These are phyloP conservation scores for Cladosporium colombiae DNA, from an alignment of 2,329 filamentous ascomycete species.

Conservation along the genomic window DNA sequence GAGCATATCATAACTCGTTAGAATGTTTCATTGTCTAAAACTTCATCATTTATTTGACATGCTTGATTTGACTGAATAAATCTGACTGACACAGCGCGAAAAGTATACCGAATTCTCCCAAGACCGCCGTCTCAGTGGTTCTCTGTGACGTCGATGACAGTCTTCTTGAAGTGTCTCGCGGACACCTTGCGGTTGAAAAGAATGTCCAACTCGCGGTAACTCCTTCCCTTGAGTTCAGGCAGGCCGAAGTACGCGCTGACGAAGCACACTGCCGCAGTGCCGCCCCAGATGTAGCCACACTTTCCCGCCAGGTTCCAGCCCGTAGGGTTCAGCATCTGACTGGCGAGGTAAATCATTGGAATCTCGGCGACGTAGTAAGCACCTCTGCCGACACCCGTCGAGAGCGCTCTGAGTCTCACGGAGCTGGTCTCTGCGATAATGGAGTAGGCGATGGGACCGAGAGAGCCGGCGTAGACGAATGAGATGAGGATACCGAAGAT, in stretches of 20 bases:
- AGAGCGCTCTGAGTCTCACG: slow-evolving; percentile 86
- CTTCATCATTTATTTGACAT: too few species aligned
- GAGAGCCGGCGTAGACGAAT: slow-evolving; percentile 79
- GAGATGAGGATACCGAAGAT: slow-evolving; percentile 82
- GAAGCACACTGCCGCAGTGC: slow-evolving; percentile 77
- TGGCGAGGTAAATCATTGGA: slow-evolving; percentile 76
- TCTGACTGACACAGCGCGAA: too few species aligned
- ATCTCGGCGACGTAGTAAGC: slow-evolving; percentile 77
- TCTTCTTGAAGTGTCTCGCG: slow-evolving; percentile 68
- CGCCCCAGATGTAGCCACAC: slow-evolving; percentile 85
- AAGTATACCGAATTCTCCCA: too few species aligned
- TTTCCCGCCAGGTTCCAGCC: slow-evolving; percentile 88
- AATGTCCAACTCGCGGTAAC: slow-evolving; percentile 82
- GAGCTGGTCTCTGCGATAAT: slow-evolving; percentile 83
- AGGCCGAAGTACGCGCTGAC: slow-evolving; percentile 81
- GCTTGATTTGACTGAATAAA: too few species aligned
- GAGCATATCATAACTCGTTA: too few species aligned
- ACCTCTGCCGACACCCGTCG: slow-evolving; percentile 80
- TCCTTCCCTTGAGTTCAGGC: slow-evolving; percentile 76
- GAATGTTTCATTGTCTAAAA: too few species aligned
- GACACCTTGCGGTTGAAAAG: slow-evolving; percentile 74
- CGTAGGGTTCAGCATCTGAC: slow-evolving; percentile 88
- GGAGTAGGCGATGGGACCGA: slow-evolving; percentile 88
- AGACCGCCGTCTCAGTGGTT: slow-evolving; percentile 36
- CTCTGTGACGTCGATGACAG: slow-evolving; percentile 42